phyloP scores from a whole-genome alignment of 2,329 filamentous ascomycete species.

The Cryphonectria naterciae region DNA sequence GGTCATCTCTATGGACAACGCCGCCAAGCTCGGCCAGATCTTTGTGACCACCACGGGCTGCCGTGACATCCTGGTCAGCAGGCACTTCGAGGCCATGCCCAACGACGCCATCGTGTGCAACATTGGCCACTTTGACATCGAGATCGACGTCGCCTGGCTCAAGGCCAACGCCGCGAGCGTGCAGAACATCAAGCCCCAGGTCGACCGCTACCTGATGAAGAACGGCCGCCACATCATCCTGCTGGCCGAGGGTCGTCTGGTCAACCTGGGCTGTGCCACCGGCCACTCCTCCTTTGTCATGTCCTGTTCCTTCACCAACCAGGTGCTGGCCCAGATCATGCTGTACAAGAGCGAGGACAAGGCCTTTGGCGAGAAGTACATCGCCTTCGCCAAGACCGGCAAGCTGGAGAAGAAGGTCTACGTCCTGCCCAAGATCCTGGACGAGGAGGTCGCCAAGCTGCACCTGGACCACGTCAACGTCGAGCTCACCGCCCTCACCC shows the following conservation, averaged over 20 bases:
- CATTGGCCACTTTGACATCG: conserved; percentile 99
- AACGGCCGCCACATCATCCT: conserved; percentile 97
- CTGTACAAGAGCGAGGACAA: conserved; percentile 91
- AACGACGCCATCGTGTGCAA: conserved; percentile 99
- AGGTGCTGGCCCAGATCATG: conserved; percentile 99
- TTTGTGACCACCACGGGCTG: conserved; percentile 99
- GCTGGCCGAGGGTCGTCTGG: conserved; percentile 95
- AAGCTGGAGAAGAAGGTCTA: conserved; percentile 93
- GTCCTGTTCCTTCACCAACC: conserved; percentile 99
- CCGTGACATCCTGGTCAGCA: conserved; percentile 92
- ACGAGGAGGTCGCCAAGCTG: conserved; percentile 96
- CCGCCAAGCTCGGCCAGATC: conserved; percentile 86
- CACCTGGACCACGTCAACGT: conserved; percentile 93
- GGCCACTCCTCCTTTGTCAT: conserved; percentile 99
- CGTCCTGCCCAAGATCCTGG: conserved; percentile 97
- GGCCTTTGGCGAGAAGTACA: conserved; percentile 89
- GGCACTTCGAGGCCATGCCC: conserved; percentile 93
- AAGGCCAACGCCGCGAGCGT: conserved; percentile 94
- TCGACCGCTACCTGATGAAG: conserved; percentile 95
- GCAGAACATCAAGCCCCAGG: conserved; percentile 99
- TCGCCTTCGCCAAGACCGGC: conserved; percentile 91
- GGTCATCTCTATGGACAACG: conserved; percentile 97
- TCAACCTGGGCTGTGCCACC: conserved; percentile 98
- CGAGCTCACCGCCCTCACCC: conserved; percentile 85
- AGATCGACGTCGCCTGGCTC: conserved; percentile 99